Evolutionary conservation across 2,329 filamentous ascomycete genomes (phyloP).

Genomic region (Talaromyces rugulosus): DNA sequence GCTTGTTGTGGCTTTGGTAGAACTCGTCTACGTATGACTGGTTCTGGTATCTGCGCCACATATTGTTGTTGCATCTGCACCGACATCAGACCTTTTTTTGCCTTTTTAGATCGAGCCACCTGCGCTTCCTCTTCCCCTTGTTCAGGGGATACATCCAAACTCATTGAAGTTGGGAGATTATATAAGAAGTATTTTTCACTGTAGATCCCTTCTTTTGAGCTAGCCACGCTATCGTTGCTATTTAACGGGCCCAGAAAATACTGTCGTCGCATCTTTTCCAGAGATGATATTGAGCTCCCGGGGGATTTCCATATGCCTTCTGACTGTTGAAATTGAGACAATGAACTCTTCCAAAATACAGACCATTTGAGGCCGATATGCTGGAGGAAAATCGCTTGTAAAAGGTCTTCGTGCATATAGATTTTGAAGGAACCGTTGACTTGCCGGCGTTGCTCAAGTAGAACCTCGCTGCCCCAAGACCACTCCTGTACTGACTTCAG

Average conservation of each 20-base stretch:
- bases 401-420: constrained; percentile 57
- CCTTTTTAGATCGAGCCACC: not conserved
- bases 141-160: not conserved
- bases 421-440: constrained; percentile 56
- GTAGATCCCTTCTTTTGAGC: not conserved
- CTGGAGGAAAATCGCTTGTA: constrained; percentile 53
- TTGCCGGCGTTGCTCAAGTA: constrained; percentile 50
- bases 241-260: not conserved
- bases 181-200: not conserved
- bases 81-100: not conserved
- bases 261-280: not conserved
- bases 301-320: not conserved
- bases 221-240: not conserved
- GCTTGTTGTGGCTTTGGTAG: not conserved
- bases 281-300: not conserved
- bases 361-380: constrained; percentile 51
- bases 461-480: constrained; percentile 45
- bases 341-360: not conserved
- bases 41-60: not conserved
- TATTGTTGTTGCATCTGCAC: not conserved
- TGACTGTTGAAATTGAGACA: not conserved
- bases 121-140: not conserved
- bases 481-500: constrained; percentile 48
- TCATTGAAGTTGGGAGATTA: not conserved
- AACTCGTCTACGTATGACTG: no score